Conservation (phyloP, 2,329 filamentous ascomycete species). For the Cladosporium sp. region DNA sequence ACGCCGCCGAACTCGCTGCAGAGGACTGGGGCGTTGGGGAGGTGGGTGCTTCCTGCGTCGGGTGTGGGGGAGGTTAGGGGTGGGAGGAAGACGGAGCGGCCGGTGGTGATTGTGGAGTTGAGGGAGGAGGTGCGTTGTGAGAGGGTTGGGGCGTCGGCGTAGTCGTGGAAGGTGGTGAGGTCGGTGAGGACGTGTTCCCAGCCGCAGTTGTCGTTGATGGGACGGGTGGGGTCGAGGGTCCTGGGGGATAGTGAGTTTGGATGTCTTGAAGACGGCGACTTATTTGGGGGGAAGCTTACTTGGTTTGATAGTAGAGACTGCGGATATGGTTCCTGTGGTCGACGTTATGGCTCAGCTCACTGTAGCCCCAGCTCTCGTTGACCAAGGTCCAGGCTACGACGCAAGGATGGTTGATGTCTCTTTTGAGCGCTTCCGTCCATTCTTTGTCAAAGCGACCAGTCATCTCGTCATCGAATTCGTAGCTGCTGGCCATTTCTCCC, state of each 20-base stretch:
- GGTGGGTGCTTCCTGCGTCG: conserved; percentile 51
- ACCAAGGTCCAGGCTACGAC: conserved; percentile 64
- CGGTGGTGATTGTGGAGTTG: conserved; percentile 54
- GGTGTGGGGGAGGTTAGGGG: conserved; percentile 34
- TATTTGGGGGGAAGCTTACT: conserved; percentile 25
- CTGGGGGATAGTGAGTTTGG: not conserved
- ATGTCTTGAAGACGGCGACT: not conserved
- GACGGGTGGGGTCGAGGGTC: conserved; percentile 57
- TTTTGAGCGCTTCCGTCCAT: conserved; percentile 59
- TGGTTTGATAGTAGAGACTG: conserved; percentile 60
- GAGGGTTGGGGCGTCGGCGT: conserved; percentile 55
- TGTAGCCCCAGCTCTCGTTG: conserved; percentile 63
- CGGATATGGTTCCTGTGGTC: conserved; percentile 62
- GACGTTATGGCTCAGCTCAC: conserved; percentile 51
- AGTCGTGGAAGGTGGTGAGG: conserved; percentile 65
- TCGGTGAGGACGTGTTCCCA: conserved; percentile 66
- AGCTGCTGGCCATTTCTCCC: conserved; percentile 63
- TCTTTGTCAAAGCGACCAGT: conserved; percentile 59
- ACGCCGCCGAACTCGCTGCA: conserved; percentile 67
- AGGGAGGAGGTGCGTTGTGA: conserved; percentile 52
- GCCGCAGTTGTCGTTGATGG: conserved; percentile 68
- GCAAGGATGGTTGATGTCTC: conserved; percentile 63
- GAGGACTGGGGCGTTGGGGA: conserved; percentile 55
- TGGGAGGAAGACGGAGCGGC: conserved; percentile 52
- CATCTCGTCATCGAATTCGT: conserved; percentile 57